Evolutionary conservation across 2,329 filamentous ascomycete genomes (phyloP).

Genomic region (Penicillium expansum): DNA sequence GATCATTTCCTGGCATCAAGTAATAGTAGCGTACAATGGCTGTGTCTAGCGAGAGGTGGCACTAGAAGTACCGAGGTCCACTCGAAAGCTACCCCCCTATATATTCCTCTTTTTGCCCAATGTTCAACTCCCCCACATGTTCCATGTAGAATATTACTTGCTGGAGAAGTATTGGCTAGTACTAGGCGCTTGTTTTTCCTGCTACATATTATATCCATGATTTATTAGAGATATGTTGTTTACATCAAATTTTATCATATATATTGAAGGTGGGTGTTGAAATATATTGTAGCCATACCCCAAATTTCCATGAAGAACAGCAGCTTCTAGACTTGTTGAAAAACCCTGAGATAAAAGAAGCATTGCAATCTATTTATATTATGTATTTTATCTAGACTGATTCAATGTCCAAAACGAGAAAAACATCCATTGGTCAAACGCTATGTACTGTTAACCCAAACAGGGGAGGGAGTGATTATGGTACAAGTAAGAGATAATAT

Average conservation of each 20-base stretch:
- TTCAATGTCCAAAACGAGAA: background rate
- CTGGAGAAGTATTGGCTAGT: background rate
- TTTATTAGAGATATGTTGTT: background rate
- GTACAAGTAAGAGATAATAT: conserved; percentile 20
- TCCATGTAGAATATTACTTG: background rate
- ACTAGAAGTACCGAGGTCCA: background rate
- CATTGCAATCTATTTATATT: background rate
- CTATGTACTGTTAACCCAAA: conserved; percentile 20
- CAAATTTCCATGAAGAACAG: no score
- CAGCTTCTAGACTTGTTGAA: background rate
- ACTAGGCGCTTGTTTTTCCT: background rate
- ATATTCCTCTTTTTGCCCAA: background rate
- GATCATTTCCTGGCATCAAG: background rate
- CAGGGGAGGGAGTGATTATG: conserved; percentile 17
- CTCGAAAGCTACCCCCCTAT: background rate
- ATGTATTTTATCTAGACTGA: background rate
- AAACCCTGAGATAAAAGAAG: background rate
- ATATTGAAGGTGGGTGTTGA: no score
- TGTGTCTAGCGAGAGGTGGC: no score
- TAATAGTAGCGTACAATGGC: background rate
- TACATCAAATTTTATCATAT: no score
- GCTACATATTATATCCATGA: no score
- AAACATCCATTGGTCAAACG: conserved; percentile 4
- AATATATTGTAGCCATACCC: no score
- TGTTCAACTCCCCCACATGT: background rate